Base-by-base conservation (phyloP, 2,329 filamentous ascomycete genomes). In the Diaporthe citrichinensis region DNA sequence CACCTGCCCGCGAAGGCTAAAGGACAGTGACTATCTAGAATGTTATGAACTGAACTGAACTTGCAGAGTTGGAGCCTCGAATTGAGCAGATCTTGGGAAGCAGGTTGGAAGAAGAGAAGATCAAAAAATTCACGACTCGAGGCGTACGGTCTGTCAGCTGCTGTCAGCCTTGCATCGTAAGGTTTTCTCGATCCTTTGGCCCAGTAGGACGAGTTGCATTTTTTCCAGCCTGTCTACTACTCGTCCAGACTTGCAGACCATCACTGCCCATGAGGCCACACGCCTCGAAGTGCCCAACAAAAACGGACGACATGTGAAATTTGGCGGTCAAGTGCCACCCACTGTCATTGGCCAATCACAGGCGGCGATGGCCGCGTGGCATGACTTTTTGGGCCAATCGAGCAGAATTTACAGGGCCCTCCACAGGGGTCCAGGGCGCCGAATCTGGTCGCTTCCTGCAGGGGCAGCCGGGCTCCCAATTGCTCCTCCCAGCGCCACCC, bases 251-350 rank as follows among this genome's bases (percentile, higher is more conserved):
- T 41, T 34, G 34, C 20, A 41, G 49, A 44, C 59, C 3, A 34
- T 9, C 41, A 36, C 44, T 41, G 44, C n/a, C 7, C 53, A 76
- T 71, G 72, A 76, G 59, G 68, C 75, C 72, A 76, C 51, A 74
- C 57, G 39, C n/a, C 28, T 49, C 28, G 49, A 41, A 15, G 15
- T 28, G 46, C 49, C 65, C 71, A 72, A 69, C 46, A 53, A 72
- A 76, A 76, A 65, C 72, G 71, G 25, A 77, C 72, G 76, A 77
- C 75, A 73, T 67, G 75, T 76, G 72, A 76, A 74, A 46, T 71
- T 62, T 69, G 68, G 75, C 75, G 76, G 76, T 75, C 72, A 75
- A 61, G 53, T 39, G 58, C 23, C 28, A 51, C 39, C 23, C 12
- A 25, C 17, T n/a, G 36, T 76, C 68, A 77, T 76, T 77, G 68